Conservation (phyloP, 768 basidiomycete genomes). For the Guyanaporus albipodus region DNA sequence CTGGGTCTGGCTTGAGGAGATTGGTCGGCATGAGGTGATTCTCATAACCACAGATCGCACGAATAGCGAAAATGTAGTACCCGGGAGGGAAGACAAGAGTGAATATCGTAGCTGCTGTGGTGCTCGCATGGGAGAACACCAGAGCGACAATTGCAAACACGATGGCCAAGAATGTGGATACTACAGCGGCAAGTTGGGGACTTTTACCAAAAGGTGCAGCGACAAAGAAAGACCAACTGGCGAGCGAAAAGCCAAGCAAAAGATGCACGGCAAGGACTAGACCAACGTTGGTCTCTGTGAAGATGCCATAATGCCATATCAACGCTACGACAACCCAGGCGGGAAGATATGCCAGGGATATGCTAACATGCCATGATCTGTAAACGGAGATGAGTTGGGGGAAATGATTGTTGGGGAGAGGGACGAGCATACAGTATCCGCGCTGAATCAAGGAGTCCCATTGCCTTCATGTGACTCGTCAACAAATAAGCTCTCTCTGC, state of each 20-base stretch:
- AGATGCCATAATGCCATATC: slow-evolving; percentile 66
- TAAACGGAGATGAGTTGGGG: neutral
- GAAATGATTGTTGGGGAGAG: neutral
- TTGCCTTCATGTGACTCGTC: slow-evolving; percentile 72
- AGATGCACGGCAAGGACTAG: slow-evolving; percentile 63
- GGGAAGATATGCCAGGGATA: slow-evolving; percentile 66
- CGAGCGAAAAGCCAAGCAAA: slow-evolving; percentile 61
- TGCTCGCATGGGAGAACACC: slow-evolving; percentile 41
- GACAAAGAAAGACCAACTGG: slow-evolving; percentile 70
- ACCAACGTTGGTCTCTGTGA: slow-evolving; percentile 52
- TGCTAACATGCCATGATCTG: slow-evolving; percentile 62
- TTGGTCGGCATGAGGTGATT: slow-evolving; percentile 52
- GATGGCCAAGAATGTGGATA: slow-evolving; percentile 61
- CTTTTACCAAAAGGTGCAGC: slow-evolving; percentile 69
- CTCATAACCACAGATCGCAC: slow-evolving; percentile 68
- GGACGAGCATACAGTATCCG: slow-evolving; percentile 47
- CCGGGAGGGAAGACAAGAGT: slow-evolving; percentile 71
- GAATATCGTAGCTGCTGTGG: slow-evolving; percentile 54
- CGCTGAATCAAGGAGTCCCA: slow-evolving; percentile 73
- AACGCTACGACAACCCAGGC: slow-evolving; percentile 69
- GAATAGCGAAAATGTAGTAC: slow-evolving; percentile 69
- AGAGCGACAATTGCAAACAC: slow-evolving; percentile 65
- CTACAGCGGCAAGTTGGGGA: slow-evolving; percentile 66
- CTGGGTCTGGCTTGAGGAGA: slow-evolving; percentile 56
- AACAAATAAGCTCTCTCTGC: slow-evolving; percentile 61